Percentiles rank a stretch among this genome's conserved stretches.
Evolutionary conservation across 345 rosid species (phyloP).

Genomic region (Dimocarpus longan): DNA sequence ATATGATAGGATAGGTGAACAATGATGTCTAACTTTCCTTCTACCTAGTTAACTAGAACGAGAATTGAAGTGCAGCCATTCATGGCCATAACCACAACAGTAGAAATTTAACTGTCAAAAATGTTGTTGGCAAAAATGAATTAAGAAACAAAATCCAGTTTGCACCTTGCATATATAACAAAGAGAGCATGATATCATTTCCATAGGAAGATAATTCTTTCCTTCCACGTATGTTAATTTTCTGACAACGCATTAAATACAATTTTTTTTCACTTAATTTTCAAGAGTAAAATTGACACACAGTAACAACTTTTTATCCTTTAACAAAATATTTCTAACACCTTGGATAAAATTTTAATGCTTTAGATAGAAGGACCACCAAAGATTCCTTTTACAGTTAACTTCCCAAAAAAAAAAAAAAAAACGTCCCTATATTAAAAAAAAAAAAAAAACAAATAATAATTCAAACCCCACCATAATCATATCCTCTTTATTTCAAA

Average conservation of each 20-base stretch:
- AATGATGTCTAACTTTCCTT: too few relatives aligned
- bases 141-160: not conserved
- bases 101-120: too few relatives aligned
- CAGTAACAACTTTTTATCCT: too few relatives aligned
- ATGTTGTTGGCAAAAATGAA: too few relatives aligned
- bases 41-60: too few relatives aligned
- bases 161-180: not conserved
- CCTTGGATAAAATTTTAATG: not conserved
- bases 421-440: not conserved
- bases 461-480: not conserved
- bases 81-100: too few relatives aligned
- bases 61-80: too few relatives aligned
- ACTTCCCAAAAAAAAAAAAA: not conserved
- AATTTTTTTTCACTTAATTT: too few relatives aligned
- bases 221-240: not conserved
- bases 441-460: not conserved
- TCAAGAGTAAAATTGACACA: too few relatives aligned
- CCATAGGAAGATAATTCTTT: not conserved
- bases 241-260: not conserved
- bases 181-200: not conserved
- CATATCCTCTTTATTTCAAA: constrained; percentile 8
- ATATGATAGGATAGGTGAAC: too few relatives aligned
- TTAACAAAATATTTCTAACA: too few relatives aligned
- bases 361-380: not conserved
- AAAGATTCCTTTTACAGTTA: not conserved